phyloP scores from a whole-genome alignment of 1,284 basidiomycete genomes.

The Coriolopsis trogii region DNA sequence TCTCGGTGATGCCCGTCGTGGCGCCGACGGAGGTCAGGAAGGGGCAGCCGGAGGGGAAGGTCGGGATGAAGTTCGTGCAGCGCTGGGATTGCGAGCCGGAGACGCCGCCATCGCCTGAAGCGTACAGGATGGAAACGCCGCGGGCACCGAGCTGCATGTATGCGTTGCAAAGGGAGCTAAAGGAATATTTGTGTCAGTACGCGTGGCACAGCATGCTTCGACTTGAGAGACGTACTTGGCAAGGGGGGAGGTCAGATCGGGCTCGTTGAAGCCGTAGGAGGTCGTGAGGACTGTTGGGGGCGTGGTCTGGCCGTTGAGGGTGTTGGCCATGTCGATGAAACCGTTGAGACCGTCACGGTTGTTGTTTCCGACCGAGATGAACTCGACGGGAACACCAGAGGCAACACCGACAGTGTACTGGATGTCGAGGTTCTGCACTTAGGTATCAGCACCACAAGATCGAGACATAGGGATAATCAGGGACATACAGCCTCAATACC shows the following conservation, averaged over 20 bases:
- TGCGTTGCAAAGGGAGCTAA: conserved; percentile 49
- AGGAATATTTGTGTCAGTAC: not conserved
- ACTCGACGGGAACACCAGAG: conserved; percentile 41
- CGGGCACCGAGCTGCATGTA: conserved; percentile 66
- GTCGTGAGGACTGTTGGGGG: conserved; percentile 63
- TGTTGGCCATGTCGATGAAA: conserved; percentile 21
- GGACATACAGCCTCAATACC: conserved; percentile 52
- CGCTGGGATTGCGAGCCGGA: conserved; percentile 60
- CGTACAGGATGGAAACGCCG: conserved; percentile 66
- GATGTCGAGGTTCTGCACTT: conserved; percentile 51
- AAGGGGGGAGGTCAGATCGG: conserved; percentile 35
- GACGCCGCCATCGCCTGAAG: conserved; percentile 70
- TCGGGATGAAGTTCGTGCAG: conserved; percentile 60
- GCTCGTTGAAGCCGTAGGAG: conserved; percentile 42
- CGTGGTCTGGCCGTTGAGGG: conserved; percentile 44
- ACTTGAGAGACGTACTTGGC: conserved; percentile 42
- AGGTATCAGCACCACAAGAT: not conserved
- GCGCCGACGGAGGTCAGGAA: conserved; percentile 66
- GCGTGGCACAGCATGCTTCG: conserved; percentile 42
- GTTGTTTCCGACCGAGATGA: conserved; percentile 22
- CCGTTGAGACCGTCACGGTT: conserved; percentile 16
- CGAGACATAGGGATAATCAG: conserved; percentile 22
- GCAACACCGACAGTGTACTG: conserved; percentile 65
- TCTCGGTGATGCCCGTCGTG: conserved; percentile 52
- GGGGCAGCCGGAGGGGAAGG: conserved; percentile 67